Evolutionary conservation across 148 eudicot species (phyloP).

Genomic region (Rhododendron henanense): DNA sequence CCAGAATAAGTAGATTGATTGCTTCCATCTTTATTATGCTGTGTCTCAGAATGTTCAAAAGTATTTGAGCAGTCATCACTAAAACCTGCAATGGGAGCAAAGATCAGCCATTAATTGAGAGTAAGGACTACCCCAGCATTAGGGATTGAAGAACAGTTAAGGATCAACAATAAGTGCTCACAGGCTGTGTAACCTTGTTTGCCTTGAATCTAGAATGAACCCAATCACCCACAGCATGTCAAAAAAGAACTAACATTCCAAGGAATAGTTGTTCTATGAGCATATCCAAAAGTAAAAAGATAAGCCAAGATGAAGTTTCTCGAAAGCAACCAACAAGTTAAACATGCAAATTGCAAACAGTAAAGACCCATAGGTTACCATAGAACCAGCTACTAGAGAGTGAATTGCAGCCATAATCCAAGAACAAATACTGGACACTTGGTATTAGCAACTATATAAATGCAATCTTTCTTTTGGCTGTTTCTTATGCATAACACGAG

Average conservation of each 20-base stretch:
- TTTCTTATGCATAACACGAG: background rate
- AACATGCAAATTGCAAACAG: background rate
- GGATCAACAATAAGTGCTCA: background rate
- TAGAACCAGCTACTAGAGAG: background rate
- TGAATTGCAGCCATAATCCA: background rate
- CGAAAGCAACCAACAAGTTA: background rate
- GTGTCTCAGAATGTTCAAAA: slow-evolving; percentile 91
- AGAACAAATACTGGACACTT: background rate
- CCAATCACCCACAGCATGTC: background rate
- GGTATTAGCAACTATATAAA: background rate
- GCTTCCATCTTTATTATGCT: slow-evolving; percentile 96
- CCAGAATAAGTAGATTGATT: slow-evolving; percentile 86
- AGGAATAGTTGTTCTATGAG: background rate
- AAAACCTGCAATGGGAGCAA: slow-evolving; percentile 59
- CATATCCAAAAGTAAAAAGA: background rate
- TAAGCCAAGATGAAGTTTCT: background rate
- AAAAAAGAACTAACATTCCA: background rate
- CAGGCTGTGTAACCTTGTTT: background rate
- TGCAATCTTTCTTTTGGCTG: background rate
- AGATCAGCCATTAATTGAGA: background rate
- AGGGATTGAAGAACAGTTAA: background rate
- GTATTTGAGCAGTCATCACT: slow-evolving; percentile 98
- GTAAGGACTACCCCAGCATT: background rate
- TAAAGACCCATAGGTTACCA: background rate
- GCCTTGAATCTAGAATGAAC: background rate